Evolutionary conservation across 805 yeast species (phyloP).

Genomic region (Saturnispora zaruensis): DNA sequence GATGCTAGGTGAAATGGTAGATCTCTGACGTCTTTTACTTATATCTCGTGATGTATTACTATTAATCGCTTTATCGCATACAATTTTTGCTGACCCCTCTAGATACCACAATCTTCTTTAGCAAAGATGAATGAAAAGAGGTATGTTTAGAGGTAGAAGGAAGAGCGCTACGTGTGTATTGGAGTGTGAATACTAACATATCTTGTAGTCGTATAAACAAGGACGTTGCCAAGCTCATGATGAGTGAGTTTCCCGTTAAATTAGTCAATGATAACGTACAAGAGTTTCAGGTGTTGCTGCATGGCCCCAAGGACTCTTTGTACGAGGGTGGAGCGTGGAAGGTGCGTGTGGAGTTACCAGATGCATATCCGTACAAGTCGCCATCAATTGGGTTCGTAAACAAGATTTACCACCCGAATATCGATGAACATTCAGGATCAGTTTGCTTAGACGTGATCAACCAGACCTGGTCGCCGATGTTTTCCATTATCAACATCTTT

Average conservation of each 20-base stretch:
- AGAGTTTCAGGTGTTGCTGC: slow-evolving; percentile 76
- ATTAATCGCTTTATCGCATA: not conserved
- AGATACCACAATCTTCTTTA: not conserved
- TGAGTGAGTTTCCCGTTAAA: slow-evolving; percentile 87
- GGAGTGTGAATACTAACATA: slow-evolving; percentile 2
- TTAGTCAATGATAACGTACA: slow-evolving; percentile 69
- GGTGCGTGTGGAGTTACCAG: slow-evolving; percentile 87
- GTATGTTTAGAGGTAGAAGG: not conserved
- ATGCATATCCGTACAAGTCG: slow-evolving; percentile 89
- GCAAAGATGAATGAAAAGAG: slow-evolving; percentile 2
- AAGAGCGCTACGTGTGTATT: not conserved
- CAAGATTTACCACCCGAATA: slow-evolving; percentile 90
- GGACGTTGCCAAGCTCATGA: slow-evolving; percentile 91
- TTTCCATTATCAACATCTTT: slow-evolving; percentile 81
- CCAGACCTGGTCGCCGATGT: slow-evolving; percentile 98
- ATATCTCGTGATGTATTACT: not conserved
- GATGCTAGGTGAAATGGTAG: slow-evolving; percentile 6
- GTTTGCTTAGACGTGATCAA: slow-evolving; percentile 95
- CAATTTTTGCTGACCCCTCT: not conserved
- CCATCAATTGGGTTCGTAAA: slow-evolving; percentile 93
- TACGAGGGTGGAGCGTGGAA: slow-evolving; percentile 88
- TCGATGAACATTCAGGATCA: slow-evolving; percentile 82
- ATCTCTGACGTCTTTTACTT: not conserved
- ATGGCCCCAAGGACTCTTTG: slow-evolving; percentile 82
- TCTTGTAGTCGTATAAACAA: slow-evolving; percentile 66